Percentiles rank a stretch among this genome's conserved stretches.
Conservation (phyloP, 2,329 filamentous ascomycete genomes). For the Penicillium sp. region DNA sequence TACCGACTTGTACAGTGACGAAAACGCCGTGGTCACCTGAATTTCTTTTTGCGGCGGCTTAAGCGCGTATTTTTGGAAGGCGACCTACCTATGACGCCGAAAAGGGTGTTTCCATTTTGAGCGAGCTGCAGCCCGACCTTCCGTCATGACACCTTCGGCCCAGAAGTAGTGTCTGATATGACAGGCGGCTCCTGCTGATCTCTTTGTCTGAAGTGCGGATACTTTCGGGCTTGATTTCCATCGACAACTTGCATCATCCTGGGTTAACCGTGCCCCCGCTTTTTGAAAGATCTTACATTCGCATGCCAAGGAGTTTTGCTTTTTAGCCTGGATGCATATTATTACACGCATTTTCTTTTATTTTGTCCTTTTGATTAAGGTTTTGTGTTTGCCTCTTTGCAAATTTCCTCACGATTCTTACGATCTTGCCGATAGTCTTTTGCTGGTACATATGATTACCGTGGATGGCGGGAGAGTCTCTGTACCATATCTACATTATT, state of each 20-base stretch:
- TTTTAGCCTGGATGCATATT: conserved; percentile 11
- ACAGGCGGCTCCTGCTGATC: conserved; percentile 22
- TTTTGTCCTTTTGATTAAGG: no score
- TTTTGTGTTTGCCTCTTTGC: conserved; percentile 1
- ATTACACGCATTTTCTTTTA: neutral
- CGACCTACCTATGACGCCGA: conserved; percentile 13
- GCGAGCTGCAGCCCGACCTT: conserved; percentile 20
- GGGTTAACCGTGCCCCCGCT: neutral
- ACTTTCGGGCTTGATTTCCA: conserved; percentile 4
- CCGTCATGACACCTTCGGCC: conserved; percentile 15
- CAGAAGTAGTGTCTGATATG: conserved; percentile 15
- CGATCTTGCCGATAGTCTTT: neutral
- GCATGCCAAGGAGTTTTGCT: conserved; percentile 17
- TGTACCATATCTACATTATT: neutral
- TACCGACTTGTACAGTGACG: conserved; percentile 38
- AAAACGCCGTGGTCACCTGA: conserved; percentile 28
- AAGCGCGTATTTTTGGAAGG: conserved; percentile 13
- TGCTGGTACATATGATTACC: neutral
- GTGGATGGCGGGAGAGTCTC: neutral
- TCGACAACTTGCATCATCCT: neutral
- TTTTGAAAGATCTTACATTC: conserved; percentile 3
- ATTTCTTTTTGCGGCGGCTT: conserved; percentile 13
- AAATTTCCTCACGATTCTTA: neutral
- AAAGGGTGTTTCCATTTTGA: conserved; percentile 15
- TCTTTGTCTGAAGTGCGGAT: conserved; percentile 1